phyloP scores from a whole-genome alignment of 73 alveolate species.

The Tetrahymena borealis region DNA sequence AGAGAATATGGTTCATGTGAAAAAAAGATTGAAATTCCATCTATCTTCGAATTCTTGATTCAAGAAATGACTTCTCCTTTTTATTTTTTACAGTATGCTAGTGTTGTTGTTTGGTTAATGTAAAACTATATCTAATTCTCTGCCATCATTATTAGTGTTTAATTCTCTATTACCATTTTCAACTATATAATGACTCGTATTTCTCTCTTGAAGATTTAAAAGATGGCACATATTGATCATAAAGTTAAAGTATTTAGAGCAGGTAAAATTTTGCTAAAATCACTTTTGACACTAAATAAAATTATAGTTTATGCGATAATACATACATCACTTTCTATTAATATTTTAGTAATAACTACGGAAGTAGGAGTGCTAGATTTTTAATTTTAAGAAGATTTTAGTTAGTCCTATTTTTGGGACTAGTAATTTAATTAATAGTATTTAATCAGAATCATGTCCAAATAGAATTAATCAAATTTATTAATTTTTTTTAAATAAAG shows the following conservation, averaged over 20 bases:
- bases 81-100: constrained; percentile 6
- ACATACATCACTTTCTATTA: too few species aligned
- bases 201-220: constrained; percentile 16
- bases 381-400: too few species aligned
- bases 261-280: not conserved
- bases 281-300: not conserved
- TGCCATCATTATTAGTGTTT: constrained; percentile 9
- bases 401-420: too few species aligned
- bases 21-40: constrained; percentile 22
- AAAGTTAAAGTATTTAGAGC: constrained; percentile 13
- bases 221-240: constrained; percentile 11
- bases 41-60: constrained; percentile 5
- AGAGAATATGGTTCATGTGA: constrained; percentile 14
- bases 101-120: constrained; percentile 11
- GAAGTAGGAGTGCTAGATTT: too few species aligned
- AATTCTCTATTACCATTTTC: constrained; percentile 13
- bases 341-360: too few species aligned
- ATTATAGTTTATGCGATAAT: too few species aligned
- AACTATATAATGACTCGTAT: constrained; percentile 7
- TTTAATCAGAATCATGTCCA: not conserved
- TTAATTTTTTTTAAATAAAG: not conserved
- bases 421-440: too few species aligned
- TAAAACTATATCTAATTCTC: constrained; percentile 5
- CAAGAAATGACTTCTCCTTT: constrained; percentile 39
- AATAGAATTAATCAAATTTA: not conserved